A percentile compares a stretch with the other conserved stretches of the same genome.
phyloP scores from a whole-genome alignment of 306 rosid species.

The Corylus heterophylla region DNA sequence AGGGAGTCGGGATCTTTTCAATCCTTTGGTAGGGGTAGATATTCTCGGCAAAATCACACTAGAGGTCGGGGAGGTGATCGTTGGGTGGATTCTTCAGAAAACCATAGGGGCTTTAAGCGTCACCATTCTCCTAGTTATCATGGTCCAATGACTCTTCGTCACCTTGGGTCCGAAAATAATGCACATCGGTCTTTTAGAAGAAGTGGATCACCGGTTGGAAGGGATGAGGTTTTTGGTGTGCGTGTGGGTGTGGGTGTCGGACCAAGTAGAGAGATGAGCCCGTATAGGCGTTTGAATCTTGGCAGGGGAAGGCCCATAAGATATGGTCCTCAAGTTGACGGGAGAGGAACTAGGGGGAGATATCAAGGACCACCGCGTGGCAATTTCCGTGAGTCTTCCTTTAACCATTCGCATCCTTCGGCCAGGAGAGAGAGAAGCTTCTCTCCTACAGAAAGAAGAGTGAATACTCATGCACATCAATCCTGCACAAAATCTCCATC shows the following conservation, averaged over 20 bases:
- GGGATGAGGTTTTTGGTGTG: not conserved
- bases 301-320: constrained; percentile 8
- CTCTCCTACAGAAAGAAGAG: constrained; percentile 5
- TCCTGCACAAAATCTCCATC: constrained; percentile 3
- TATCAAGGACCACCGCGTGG: not conserved
- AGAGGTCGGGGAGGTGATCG: not conserved
- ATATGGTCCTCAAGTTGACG: constrained; percentile 4
- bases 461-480: not conserved
- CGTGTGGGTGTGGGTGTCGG: not conserved
- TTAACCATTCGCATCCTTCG: not conserved
- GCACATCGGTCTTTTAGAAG: not conserved
- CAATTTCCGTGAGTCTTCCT: constrained; percentile 1
- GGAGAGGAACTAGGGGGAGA: constrained; percentile 1
- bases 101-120: not conserved
- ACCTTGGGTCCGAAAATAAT: not conserved
- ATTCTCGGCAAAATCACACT: not conserved
- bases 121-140: constrained; percentile 7
- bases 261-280: constrained; percentile 1
- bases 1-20: not conserved
- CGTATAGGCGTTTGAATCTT: not conserved
- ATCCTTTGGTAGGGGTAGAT: constrained; percentile 5
- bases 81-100: constrained; percentile 1
- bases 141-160: not conserved
- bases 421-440: constrained; percentile 8
- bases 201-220: not conserved